phyloP scores from a whole-genome alignment of 768 basidiomycete species.

The Tulasnella sp. region DNA sequence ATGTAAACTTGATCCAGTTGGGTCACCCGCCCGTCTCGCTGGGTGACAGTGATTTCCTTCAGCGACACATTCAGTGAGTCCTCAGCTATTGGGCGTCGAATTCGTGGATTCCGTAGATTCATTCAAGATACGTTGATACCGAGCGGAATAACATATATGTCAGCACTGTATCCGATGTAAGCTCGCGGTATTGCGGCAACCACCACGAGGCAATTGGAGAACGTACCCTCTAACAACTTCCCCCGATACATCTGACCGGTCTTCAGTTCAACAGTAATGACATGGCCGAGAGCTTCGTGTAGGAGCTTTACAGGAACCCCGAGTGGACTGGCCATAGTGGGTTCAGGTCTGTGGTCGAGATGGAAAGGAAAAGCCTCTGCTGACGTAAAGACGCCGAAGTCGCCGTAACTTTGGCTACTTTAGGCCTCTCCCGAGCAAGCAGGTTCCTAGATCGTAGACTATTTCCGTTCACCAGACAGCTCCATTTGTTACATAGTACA shows the following conservation, averaged over 20 bases:
- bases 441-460: no score
- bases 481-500: no score
- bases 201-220: background rate
- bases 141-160: background rate
- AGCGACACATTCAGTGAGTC: constrained; percentile 97
- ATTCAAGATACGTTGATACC: background rate
- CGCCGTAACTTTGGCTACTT: background rate
- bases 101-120: background rate
- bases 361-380: constrained; percentile 10
- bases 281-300: constrained; percentile 94
- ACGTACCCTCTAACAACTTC: constrained; percentile 92
- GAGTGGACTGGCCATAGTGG: constrained; percentile 53
- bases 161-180: constrained; percentile 14
- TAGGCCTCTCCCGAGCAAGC: no score
- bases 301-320: constrained; percentile 96
- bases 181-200: constrained; percentile 19
- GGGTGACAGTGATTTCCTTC: constrained; percentile 96
- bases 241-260: constrained; percentile 97
- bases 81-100: constrained; percentile 68
- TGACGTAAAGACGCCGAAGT: constrained; percentile 9
- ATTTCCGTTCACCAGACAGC: no score
- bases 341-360: constrained; percentile 6
- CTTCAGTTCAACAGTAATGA: constrained; percentile 98
- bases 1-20: constrained; percentile 99
- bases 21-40: constrained; percentile 96